Percentiles rank a stretch among this genome's conserved stretches.
phyloP scores from a whole-genome alignment of 2,329 filamentous ascomycete genomes.

The Diaporthe ampelina region DNA sequence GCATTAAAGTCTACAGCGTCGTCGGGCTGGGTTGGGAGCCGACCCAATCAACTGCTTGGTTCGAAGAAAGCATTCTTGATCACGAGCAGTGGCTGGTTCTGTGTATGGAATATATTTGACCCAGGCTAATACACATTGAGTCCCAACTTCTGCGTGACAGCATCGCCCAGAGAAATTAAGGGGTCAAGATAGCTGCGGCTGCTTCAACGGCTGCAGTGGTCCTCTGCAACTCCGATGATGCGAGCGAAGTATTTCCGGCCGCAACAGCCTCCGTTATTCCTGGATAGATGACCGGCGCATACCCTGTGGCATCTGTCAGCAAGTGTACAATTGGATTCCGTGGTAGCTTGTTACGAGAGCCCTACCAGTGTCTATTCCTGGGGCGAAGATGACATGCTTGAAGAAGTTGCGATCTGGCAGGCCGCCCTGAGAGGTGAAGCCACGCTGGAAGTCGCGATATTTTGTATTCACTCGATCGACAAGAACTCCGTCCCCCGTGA shows the following conservation, averaged over 20 bases:
- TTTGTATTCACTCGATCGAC: conserved; percentile 9
- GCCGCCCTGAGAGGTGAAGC: conserved; percentile 22
- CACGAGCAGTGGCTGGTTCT: too few relatives aligned
- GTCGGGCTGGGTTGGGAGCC: background rate
- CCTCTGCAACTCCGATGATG: conserved; percentile 19
- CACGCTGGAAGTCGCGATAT: conserved; percentile 28
- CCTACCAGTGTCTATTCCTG: conserved; percentile 15
- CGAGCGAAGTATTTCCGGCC: conserved; percentile 9
- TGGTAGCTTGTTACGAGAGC: too few relatives aligned
- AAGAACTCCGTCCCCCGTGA: background rate
- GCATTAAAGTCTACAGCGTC: too few relatives aligned
- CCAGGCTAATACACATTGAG: background rate
- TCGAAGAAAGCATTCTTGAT: too few relatives aligned
- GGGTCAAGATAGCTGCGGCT: conserved; percentile 1
- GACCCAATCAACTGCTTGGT: background rate
- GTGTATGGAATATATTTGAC: too few relatives aligned
- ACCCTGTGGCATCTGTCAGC: conserved; percentile 4
- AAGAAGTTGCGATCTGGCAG: conserved; percentile 5
- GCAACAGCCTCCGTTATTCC: conserved; percentile 15
- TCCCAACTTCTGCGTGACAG: background rate
- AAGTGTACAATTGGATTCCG: background rate
- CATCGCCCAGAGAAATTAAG: background rate
- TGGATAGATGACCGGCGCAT: conserved; percentile 5
- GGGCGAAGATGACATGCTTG: conserved; percentile 13
- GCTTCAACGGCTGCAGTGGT: conserved; percentile 3